Conservation (phyloP, 177 flowering plant genomes). For the Vitis hybrid region DNA sequence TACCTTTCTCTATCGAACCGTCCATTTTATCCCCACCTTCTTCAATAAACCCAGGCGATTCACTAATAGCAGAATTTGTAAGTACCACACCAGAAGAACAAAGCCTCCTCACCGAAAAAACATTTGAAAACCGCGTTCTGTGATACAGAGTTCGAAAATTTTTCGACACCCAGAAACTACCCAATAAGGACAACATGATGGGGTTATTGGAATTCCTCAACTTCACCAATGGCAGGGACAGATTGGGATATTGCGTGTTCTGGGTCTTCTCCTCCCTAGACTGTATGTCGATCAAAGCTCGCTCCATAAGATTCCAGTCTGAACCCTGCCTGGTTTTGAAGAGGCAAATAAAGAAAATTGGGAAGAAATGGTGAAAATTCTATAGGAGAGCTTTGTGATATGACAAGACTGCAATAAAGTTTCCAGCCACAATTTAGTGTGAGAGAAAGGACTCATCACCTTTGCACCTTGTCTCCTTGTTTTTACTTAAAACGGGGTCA, state of each 20-base stretch:
- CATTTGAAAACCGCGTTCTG: constrained; percentile 20
- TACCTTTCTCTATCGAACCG: constrained; percentile 26
- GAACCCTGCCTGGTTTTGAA: constrained; percentile 29
- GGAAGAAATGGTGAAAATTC: neutral
- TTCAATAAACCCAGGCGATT: constrained; percentile 21
- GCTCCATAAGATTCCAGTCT: constrained; percentile 25
- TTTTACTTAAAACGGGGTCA: no score
- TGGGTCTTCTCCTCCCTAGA: constrained; percentile 16
- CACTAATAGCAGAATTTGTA: constrained; percentile 36
- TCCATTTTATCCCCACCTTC: constrained; percentile 31
- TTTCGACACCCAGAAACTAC: constrained; percentile 33
- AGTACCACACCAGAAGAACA: constrained; percentile 28
- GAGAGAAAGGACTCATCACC: no score
- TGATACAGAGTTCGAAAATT: constrained; percentile 17
- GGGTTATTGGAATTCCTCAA: constrained; percentile 1
- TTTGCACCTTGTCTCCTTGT: no score
- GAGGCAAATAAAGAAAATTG: constrained; percentile 8
- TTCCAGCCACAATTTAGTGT: no score
- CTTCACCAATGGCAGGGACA: constrained; percentile 19
- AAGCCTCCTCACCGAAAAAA: constrained; percentile 23
- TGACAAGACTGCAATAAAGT: neutral
- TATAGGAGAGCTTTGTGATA: constrained; percentile 1
- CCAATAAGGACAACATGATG: constrained; percentile 23
- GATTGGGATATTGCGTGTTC: constrained; percentile 19
- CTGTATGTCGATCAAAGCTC: constrained; percentile 25